Evolutionary conservation across 75 land plant species (phyloP).

Genomic region (Adiantum capillusveneris): DNA sequence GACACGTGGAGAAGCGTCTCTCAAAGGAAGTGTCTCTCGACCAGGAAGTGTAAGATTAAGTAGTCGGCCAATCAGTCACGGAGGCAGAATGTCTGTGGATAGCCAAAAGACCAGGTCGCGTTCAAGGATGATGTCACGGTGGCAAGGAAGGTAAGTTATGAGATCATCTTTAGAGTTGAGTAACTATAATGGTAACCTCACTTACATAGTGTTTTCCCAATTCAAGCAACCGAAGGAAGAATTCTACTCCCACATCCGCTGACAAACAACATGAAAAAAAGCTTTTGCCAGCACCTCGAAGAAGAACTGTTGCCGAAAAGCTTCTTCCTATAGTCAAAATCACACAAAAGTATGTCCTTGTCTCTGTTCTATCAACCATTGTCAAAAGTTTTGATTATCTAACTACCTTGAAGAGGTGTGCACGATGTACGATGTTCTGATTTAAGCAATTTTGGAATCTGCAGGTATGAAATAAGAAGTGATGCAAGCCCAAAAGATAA

Average conservation of each 20-base stretch:
- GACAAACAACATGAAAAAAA: conserved; percentile 12
- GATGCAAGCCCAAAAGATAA: conserved; percentile 16
- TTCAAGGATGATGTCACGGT: conserved; percentile 2
- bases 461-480: conserved; percentile 11
- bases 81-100: conserved; percentile 13
- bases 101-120: conserved; percentile 1
- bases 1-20: conserved; percentile 4
- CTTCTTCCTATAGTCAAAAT: conserved; percentile 24
- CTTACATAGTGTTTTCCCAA: not conserved
- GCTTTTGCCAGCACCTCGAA: conserved; percentile 2
- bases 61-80: not conserved
- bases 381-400: not conserved
- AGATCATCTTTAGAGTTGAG: not conserved
- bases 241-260: conserved; percentile 7
- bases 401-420: not conserved
- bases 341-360: conserved; percentile 27
- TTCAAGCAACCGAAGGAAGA: not conserved
- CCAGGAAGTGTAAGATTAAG: conserved; percentile 19
- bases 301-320: conserved; percentile 16
- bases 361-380: too few species aligned
- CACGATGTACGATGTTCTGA: too few species aligned
- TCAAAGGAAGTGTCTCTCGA: conserved; percentile 10
- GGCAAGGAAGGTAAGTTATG: conserved; percentile 4
- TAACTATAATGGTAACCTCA: not conserved
- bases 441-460: not conserved